Evolutionary conservation across 1,284 basidiomycete genomes (phyloP).

Genomic region (Cryptococcus sp.): DNA sequence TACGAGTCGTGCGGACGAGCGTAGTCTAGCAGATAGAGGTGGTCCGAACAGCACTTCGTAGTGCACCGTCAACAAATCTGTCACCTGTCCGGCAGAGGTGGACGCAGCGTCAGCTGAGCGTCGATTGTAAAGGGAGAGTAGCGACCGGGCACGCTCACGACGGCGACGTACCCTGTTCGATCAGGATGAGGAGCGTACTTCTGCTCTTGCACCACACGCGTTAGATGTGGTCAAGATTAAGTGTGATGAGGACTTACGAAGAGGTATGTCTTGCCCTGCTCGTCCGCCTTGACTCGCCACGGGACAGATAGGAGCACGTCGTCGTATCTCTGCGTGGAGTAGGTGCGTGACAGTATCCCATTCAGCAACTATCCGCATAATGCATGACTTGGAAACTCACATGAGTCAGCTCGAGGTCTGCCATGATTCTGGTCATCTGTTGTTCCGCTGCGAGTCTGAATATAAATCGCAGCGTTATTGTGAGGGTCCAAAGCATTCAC

Average conservation of each 20-base stretch:
- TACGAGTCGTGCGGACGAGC: neutral
- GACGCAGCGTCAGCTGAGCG: neutral
- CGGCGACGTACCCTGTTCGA: neutral
- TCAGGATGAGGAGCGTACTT: neutral
- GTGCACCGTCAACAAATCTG: neutral
- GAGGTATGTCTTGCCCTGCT: neutral
- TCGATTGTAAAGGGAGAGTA: neutral
- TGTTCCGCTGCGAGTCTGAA: too few relatives aligned
- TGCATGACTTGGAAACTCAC: neutral
- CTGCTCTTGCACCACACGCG: neutral
- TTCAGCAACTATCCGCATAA: neutral
- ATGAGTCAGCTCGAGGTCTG: neutral
- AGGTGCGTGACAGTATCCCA: too few relatives aligned
- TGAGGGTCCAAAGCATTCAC: too few relatives aligned
- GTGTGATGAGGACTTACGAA: neutral
- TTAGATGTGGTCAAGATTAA: neutral
- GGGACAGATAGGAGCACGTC: neutral
- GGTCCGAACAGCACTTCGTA: neutral
- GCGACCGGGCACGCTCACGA: neutral
- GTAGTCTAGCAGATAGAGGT: neutral
- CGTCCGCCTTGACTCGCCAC: neutral
- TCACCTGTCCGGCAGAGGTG: neutral
- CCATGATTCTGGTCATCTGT: too few relatives aligned
- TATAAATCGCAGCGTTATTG: too few relatives aligned
- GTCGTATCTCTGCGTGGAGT: neutral